Base-by-base conservation (phyloP, 805 yeast species). In the Kuraishia hungarica region DNA sequence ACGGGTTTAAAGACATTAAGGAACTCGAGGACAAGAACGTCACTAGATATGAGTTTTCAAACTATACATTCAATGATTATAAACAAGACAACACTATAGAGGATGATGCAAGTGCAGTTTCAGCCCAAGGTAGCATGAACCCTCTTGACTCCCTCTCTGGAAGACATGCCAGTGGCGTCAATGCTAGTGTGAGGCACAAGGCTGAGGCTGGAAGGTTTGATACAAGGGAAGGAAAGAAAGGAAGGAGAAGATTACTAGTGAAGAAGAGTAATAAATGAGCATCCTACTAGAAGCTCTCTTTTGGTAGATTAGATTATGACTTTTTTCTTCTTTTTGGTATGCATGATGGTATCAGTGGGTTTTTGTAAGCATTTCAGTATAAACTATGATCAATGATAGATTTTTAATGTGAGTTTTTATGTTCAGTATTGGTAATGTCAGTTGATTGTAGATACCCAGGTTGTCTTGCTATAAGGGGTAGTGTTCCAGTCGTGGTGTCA, bases 21-120 rank as follows among this genome's bases (percentile, higher is more conserved):
- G 63, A 60, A 2, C 39, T 51, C 17, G 58, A 59, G 19, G 64
- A 65, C 50, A 58, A 53, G 21, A 63, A 63, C 47, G 28, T 56
- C 1, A 39, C 63, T 0, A 58, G 66, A 49, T 65, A 47, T 50
- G 58, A 62, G 46, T 62, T 55, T 39, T 63, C 66, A 2, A 66
- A 60, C 39, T 60, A 65, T 55, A 61, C 66, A 53, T 64, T 64
- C 55, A 47, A 22, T 22, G 24, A 47, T 35, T 35, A 35, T 15
- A 35, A 13, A 15, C 43, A 35, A 17, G n/a, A 35, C n/a, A 3
- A 35, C n/a, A 3, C n/a, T 15, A 35, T 13, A 15, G 43, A 35
- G 43, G 17, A 35, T 4, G 43, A 35, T 35, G 43, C 17, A 7
- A 35, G 43, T 15, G 43, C 43, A 3, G n/a, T n/a, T n/a, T n/a